Base-by-base conservation (phyloP, 2,329 filamentous ascomycete genomes). In the Epichloe hybrida region DNA sequence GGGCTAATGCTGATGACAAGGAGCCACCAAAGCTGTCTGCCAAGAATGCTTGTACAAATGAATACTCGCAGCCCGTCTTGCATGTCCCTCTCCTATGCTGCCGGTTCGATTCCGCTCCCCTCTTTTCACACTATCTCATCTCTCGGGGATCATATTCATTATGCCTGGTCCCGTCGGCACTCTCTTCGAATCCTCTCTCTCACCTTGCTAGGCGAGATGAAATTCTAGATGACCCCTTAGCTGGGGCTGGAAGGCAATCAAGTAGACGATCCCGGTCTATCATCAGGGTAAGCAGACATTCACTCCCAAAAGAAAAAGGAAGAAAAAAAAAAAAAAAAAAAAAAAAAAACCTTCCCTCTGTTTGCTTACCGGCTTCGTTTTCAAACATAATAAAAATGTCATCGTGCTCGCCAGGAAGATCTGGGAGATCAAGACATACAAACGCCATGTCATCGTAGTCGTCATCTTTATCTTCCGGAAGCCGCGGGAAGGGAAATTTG, bases 381-480 rank as follows among this genome's bases (percentile, higher is more conserved):
- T 95, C 88, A 72, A 96, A 96, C 54, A 83, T 68, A 60, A 96
- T 83, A 11, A 83, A 79, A 57, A 96, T 88, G 69, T 96, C 90
- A 65, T 95, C 90, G 67, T 95, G 88, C 69, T 95, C 90, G 48
- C 87, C 87, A 1, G 89, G 87, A 65, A 94, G 86, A 59, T 95
- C 89, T 17, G 89, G 84, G 65, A 89, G 79, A 66, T 95, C 90
- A 52, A 95, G 69, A 63, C 87, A 93, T 39, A 95, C 76, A 69
- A 91, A 95, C 27, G 81, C 78, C 62, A 81, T 79, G 54, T 83
- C 81, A 45, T 79, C 73, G 53, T 72, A 72, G 54, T 74, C 73
- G 31, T 68, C 65, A 43, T 74, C 67, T 54, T 73, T 74, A 53
- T 74, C 72, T 52, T 73, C 66, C 42, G 75, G 65, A 57, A 81